Percentiles rank a stretch among this genome's conserved stretches.
Conservation (phyloP, 2,329 filamentous ascomycete species). For the Leptographium flavum region DNA sequence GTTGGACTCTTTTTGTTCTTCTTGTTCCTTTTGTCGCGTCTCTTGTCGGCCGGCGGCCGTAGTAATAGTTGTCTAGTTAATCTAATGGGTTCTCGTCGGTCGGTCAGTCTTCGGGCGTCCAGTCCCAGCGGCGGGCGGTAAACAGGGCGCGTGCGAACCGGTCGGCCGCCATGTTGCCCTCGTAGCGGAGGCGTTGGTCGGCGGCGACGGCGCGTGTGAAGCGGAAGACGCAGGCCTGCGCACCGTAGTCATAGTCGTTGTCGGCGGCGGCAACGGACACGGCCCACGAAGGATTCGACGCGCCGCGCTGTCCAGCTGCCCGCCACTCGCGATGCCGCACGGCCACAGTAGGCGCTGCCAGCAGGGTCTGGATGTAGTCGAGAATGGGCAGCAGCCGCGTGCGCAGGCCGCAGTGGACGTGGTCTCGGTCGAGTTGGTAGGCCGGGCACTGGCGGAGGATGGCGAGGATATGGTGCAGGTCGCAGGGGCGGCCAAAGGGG, state of each 20-base stretch:
- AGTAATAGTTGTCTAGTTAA: too few species aligned
- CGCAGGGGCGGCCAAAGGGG: slow-evolving; percentile 23
- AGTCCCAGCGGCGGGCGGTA: slow-evolving; percentile 42
- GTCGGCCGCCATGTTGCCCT: slow-evolving; percentile 34
- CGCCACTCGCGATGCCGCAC: slow-evolving; percentile 31
- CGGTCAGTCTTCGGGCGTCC: slow-evolving; percentile 34
- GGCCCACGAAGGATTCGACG: not conserved
- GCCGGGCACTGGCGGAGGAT: slow-evolving; percentile 50
- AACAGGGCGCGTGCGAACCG: slow-evolving; percentile 38
- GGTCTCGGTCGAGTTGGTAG: slow-evolving; percentile 62
- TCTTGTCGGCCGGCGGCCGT: not conserved
- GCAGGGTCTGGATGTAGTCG: slow-evolving; percentile 46
- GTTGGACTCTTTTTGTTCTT: not conserved
- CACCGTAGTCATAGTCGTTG: not conserved
- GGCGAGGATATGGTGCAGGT: slow-evolving; percentile 45
- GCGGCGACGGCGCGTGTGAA: slow-evolving; percentile 36
- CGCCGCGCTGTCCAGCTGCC: slow-evolving; percentile 1
- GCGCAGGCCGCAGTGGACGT: slow-evolving; percentile 58
- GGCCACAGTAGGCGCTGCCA: slow-evolving; percentile 30
- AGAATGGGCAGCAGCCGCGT: slow-evolving; percentile 51
- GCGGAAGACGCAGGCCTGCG: slow-evolving; percentile 21
- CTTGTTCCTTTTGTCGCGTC: not conserved
- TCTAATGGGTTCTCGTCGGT: not conserved
- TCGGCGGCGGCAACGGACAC: not conserved
- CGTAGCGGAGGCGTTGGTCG: slow-evolving; percentile 34